Evolutionary conservation across 768 basidiomycete species (phyloP).

Genomic region (Chiua virens): DNA sequence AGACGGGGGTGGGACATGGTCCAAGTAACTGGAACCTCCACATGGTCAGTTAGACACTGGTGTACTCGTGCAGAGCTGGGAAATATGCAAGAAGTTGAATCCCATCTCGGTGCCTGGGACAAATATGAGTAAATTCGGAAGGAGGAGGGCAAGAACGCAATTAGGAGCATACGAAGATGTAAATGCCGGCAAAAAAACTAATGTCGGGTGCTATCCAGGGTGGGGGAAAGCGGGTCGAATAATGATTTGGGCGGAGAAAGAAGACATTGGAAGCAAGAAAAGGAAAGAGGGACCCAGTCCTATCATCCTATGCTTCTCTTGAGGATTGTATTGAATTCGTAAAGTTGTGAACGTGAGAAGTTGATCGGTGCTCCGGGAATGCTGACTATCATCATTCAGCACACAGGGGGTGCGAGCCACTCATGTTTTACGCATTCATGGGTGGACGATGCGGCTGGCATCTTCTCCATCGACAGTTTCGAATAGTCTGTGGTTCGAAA

Average conservation of each 20-base stretch:
- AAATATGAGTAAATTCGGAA: not conserved
- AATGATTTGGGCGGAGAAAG: constrained; percentile 1
- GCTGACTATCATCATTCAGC: not conserved
- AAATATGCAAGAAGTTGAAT: not conserved
- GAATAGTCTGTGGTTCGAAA: not conserved
- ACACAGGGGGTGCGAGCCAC: not conserved
- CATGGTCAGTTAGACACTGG: too few species aligned
- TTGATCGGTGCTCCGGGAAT: not conserved
- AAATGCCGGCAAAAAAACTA: too few species aligned
- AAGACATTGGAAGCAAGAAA: not conserved
- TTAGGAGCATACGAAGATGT: too few species aligned
- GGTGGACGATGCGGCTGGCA: not conserved
- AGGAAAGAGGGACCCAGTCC: not conserved
- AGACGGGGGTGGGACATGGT: too few species aligned
- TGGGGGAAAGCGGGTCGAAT: not conserved
- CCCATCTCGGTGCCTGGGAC: constrained; percentile 1
- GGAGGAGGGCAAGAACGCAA: not conserved
- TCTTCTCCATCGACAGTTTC: constrained; percentile 3
- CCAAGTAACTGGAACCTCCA: too few species aligned
- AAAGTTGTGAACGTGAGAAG: not conserved
- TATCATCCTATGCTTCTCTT: not conserved
- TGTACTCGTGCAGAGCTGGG: not conserved
- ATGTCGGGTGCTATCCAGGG: not conserved
- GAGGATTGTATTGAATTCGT: not conserved
- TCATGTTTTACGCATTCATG: not conserved